Base-by-base conservation (phyloP, 768 basidiomycete genomes). In the Russula lepida region DNA sequence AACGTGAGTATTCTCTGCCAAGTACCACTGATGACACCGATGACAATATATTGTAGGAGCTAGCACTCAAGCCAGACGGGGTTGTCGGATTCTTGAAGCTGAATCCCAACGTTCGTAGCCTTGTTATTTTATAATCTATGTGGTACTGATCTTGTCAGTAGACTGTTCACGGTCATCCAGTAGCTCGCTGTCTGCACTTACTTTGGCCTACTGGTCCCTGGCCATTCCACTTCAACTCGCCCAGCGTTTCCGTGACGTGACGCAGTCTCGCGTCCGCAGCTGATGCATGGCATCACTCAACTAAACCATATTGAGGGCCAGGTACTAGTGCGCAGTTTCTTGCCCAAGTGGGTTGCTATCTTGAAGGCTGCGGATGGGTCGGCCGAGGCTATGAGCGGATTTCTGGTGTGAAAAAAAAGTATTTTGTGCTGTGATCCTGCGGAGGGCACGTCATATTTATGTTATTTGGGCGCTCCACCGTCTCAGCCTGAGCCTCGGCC, bases 151-250 rank as follows among this genome's bases (percentile, higher is more conserved):
- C n/a, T 3, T 30, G 44, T 19, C 15, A 21, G 23, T 66, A 90
- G 89, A 76, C 84, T 30, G 73, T 83, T 9, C 84, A 90, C 68
- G 80, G 85, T 1, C 77, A 77, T 7, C 79, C 80, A 3, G 78
- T 79, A 59, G 67, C 79, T 68, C 84, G 13, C 63, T 74, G 23
- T 81, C 83, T 0, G 74, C 77, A 33, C 66, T 78, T n/a, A 75
- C 79, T 17, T 68, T 84, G 15, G 74, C 79, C 1, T 85, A 82
- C 67, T 71, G 88, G 17, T 75, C 77, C 12, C 67, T 80, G 25
- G 69, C 78, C 25, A 67, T 83, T 33, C 74, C 76, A 0, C 70
- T 74, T 68, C 58, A 74, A 72, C 12, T 74, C 64, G 63, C 68
- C 66, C 72, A 63, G 35, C 61, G 51, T 37, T 32, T 72, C 60